Percentiles rank a stretch among this genome's conserved stretches.
Evolutionary conservation across 768 basidiomycete species (phyloP).

Genomic region (Rhodotorula toruloides): DNA sequence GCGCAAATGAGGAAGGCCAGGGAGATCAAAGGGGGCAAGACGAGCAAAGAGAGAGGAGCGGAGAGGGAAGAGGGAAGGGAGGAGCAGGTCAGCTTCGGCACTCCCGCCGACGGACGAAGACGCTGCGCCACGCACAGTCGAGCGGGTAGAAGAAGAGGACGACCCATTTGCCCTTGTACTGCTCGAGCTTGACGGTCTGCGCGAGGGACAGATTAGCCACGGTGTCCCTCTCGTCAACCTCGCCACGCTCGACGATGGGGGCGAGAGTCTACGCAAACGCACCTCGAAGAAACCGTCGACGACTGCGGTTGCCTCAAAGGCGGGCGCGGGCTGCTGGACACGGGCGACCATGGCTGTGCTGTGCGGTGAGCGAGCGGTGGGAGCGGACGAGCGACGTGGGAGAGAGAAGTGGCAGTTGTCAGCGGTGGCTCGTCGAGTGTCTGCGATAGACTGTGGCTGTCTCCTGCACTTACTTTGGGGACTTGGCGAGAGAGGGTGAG

Average conservation of each 20-base stretch:
- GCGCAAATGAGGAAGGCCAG: background rate
- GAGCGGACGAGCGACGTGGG: background rate
- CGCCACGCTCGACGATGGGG: background rate
- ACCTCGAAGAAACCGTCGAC: slow-evolving; percentile 66
- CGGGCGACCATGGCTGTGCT: slow-evolving; percentile 47
- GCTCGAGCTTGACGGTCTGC: slow-evolving; percentile 19
- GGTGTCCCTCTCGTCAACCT: too few relatives aligned
- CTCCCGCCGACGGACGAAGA: too few relatives aligned
- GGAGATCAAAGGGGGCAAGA: slow-evolving; percentile 4
- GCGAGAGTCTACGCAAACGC: background rate
- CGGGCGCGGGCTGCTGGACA: slow-evolving; percentile 78
- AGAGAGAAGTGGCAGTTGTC: too few relatives aligned
- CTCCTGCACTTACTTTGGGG: too few relatives aligned
- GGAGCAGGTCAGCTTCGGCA: slow-evolving; percentile 45
- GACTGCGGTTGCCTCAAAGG: slow-evolving; percentile 66
- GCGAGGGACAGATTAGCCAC: background rate
- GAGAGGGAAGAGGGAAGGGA: background rate
- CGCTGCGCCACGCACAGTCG: slow-evolving; percentile 55
- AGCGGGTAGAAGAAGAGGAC: slow-evolving; percentile 90
- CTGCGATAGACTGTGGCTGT: too few relatives aligned
- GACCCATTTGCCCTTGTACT: slow-evolving; percentile 55
- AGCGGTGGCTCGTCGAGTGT: too few relatives aligned
- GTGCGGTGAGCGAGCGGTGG: too few relatives aligned
- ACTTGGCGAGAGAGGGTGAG: background rate
- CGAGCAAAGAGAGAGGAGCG: background rate